Conservation (phyloP, 805 yeast genomes). For the Kodamaea hsintzibuensis region DNA sequence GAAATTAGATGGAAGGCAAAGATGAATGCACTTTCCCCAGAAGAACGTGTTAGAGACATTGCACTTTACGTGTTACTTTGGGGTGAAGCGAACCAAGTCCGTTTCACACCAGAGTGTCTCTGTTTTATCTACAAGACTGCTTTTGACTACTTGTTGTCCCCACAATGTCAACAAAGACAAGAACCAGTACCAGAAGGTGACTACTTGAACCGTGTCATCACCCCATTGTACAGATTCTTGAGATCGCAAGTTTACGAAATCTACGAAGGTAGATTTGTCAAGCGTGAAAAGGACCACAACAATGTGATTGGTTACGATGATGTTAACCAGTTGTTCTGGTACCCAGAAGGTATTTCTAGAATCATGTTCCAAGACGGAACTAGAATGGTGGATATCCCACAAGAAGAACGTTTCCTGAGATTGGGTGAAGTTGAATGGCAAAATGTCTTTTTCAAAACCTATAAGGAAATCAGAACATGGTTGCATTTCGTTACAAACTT, state of each 20-base stretch:
- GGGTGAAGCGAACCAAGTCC: slow-evolving; percentile 94
- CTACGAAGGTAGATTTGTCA: slow-evolving; percentile 76
- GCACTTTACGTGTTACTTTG: slow-evolving; percentile 74
- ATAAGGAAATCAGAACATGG: slow-evolving; percentile 96
- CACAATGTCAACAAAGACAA: slow-evolving; percentile 84
- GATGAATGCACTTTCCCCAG: slow-evolving; percentile 71
- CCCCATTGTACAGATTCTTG: slow-evolving; percentile 82
- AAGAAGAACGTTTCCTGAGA: slow-evolving; percentile 83
- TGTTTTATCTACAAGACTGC: slow-evolving; percentile 97
- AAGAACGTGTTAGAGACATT: slow-evolving; percentile 77
- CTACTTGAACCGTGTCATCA: slow-evolving; percentile 85
- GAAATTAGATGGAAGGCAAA: slow-evolving; percentile 86
- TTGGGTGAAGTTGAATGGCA: slow-evolving; percentile 93
- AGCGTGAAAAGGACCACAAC: slow-evolving; percentile 84
- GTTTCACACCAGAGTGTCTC: slow-evolving; percentile 80
- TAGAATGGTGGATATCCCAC: slow-evolving; percentile 85
- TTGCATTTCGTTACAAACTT: slow-evolving; percentile 92
- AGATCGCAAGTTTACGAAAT: slow-evolving; percentile 83
- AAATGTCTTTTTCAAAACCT: slow-evolving; percentile 91
- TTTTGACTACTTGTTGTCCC: slow-evolving; percentile 82
- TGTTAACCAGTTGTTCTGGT: slow-evolving; percentile 98
- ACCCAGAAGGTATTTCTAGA: slow-evolving; percentile 97
- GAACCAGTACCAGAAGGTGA: slow-evolving; percentile 90
- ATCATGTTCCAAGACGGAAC: slow-evolving; percentile 91
- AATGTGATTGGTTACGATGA: slow-evolving; percentile 91